These are phyloP conservation scores for Heliamphora exappendiculata DNA, from an alignment of 148 eudicot species.

Conservation along the genomic window DNA sequence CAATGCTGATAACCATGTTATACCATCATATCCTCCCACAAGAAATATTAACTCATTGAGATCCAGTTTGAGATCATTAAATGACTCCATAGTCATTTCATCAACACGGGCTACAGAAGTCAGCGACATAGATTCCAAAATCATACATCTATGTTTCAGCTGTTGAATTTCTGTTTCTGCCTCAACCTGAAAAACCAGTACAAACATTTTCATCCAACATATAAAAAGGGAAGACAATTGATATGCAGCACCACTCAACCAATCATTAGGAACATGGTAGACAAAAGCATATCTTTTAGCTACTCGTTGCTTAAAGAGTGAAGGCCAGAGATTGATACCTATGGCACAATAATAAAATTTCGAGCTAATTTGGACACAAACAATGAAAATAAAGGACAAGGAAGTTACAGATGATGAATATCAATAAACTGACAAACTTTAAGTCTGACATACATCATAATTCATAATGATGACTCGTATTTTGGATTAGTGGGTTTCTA, in stretches of 20 bases:
- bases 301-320: neutral
- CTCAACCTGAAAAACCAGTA: constrained; percentile 33
- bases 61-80: constrained; percentile 30
- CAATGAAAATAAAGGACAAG: neutral
- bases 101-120: constrained; percentile 13
- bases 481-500: too few relatives aligned
- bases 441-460: too few relatives aligned
- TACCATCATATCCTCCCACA: constrained; percentile 71
- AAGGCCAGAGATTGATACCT: neutral
- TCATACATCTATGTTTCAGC: constrained; percentile 27
- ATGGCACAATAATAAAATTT: neutral
- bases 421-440: neutral
- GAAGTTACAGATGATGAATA: neutral
- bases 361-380: neutral
- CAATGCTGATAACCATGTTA: constrained; percentile 47
- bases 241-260: neutral
- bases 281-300: neutral
- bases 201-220: constrained; percentile 4
- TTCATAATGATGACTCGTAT: too few relatives aligned
- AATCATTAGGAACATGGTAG: neutral
- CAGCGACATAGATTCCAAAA: constrained; percentile 26
- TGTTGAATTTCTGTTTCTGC: constrained; percentile 37
- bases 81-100: constrained; percentile 16
- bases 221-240: neutral
- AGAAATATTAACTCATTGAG: constrained; percentile 40